These are phyloP conservation scores for Phaeosphaeriaceae sp. DNA, from an alignment of 2,329 filamentous ascomycete genomes.

Conservation along the genomic window DNA sequence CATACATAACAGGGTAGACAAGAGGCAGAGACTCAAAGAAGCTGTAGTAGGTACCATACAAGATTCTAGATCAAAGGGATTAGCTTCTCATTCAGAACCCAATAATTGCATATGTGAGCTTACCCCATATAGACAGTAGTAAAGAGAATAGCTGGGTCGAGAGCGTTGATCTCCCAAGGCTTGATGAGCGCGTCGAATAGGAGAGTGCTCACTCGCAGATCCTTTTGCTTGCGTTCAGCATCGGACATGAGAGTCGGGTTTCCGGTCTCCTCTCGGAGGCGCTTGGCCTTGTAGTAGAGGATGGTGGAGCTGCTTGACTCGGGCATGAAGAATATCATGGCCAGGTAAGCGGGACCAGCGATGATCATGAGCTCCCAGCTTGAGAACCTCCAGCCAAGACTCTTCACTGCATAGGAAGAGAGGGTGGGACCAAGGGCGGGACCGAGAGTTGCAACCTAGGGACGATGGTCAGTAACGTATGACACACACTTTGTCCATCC, in stretches of 20 bases:
- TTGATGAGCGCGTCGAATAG: constrained; percentile 63
- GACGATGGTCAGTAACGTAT: neutral
- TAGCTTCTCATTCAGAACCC: too few relatives aligned
- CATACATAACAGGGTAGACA: constrained; percentile 78
- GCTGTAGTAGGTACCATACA: constrained; percentile 76
- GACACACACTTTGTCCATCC: neutral
- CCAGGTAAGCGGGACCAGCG: constrained; percentile 70
- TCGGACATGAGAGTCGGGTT: constrained; percentile 75
- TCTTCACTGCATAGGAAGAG: constrained; percentile 76
- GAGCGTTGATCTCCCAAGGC: constrained; percentile 85
- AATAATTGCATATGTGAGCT: too few relatives aligned
- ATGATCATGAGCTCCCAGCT: constrained; percentile 86
- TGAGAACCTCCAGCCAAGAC: constrained; percentile 77
- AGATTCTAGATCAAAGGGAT: constrained; percentile 51
- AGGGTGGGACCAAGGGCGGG: constrained; percentile 69
- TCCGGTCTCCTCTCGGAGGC: constrained; percentile 72
- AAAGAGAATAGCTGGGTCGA: constrained; percentile 82
- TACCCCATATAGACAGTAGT: constrained; percentile 80
- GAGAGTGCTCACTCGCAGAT: constrained; percentile 43
- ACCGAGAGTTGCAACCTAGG: constrained; percentile 53
- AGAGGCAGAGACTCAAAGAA: constrained; percentile 70
- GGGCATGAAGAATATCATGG: constrained; percentile 82
- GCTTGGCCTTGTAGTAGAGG: constrained; percentile 66
- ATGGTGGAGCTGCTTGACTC: constrained; percentile 80
- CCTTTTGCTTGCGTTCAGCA: constrained; percentile 71